phyloP scores from a whole-genome alignment of 306 rosid genomes.

The Psophocarpus tetragonolobus region DNA sequence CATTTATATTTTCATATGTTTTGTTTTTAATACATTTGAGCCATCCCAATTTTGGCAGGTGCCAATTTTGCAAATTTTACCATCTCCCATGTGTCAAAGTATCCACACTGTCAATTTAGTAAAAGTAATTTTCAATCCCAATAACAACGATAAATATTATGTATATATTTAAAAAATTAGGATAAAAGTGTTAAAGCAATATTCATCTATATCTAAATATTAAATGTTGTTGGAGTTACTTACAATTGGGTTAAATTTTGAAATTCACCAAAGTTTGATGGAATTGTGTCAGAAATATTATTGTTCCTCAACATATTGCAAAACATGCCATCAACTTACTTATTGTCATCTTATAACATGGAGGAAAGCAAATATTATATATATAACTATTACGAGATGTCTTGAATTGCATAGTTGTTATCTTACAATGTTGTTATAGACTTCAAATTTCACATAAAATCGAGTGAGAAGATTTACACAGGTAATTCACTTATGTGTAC shows the following conservation, averaged over 20 bases:
- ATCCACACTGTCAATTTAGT: background rate
- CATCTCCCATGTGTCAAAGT: background rate
- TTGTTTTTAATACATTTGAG: background rate
- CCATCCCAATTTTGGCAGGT: background rate
- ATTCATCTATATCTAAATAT: background rate
- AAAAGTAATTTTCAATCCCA: background rate
- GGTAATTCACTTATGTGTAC: constrained; percentile 46
- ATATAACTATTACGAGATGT: background rate
- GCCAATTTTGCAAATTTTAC: too few relatives aligned
- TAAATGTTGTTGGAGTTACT: constrained; percentile 22
- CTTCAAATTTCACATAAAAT: constrained; percentile 54
- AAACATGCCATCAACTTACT: background rate
- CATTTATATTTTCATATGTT: background rate
- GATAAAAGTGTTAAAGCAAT: background rate
- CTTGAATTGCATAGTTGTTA: background rate
- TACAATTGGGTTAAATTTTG: constrained; percentile 46
- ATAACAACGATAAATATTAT: background rate
- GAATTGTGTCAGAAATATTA: constrained; percentile 55
- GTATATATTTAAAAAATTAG: background rate
- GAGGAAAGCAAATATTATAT: background rate
- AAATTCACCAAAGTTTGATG: constrained; percentile 54
- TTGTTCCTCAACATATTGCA: constrained; percentile 63
- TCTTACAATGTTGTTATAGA: constrained; percentile 53
- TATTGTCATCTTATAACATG: background rate
- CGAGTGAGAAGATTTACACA: constrained; percentile 57